Evolutionary conservation across 2,329 filamentous ascomycete genomes (phyloP).

Genomic region (Chaetomium sp.): DNA sequence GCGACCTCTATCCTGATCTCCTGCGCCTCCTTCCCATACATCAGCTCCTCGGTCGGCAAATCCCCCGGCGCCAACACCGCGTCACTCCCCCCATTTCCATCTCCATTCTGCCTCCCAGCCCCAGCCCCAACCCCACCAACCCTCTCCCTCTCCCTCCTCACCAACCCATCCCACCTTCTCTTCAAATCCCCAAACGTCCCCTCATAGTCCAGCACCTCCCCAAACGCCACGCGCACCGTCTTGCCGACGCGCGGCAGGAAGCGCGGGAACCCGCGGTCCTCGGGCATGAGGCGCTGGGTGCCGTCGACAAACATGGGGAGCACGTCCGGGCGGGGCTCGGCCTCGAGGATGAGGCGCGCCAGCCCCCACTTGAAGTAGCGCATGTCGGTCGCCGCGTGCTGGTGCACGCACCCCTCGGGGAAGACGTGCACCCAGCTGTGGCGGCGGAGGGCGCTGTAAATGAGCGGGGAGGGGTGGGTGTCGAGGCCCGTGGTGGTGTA

Average conservation of each 20-base stretch:
- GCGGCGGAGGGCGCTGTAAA: conserved; percentile 64
- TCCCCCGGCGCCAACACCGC: conserved; percentile 9
- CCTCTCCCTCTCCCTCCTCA: conserved; percentile 46
- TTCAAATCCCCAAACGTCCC: conserved; percentile 76
- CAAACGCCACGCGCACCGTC: conserved; percentile 73
- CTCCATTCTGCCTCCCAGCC: no score
- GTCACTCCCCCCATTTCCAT: not conserved
- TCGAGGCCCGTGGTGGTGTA: conserved; percentile 71
- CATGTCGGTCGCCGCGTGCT: conserved; percentile 75
- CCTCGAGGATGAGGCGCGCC: conserved; percentile 86
- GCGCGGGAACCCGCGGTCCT: conserved; percentile 75
- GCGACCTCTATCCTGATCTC: conserved; percentile 80
- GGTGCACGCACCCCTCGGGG: conserved; percentile 92
- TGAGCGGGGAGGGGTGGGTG: conserved; percentile 69
- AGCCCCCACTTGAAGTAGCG: conserved; percentile 99
- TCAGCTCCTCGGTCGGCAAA: conserved; percentile 63
- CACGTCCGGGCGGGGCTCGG: conserved; percentile 82
- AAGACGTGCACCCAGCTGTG: conserved; percentile 93
- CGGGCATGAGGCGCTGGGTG: conserved; percentile 84
- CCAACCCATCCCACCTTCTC: conserved; percentile 70
- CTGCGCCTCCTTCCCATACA: conserved; percentile 72
- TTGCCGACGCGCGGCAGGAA: conserved; percentile 77
- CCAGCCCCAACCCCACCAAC: not conserved
- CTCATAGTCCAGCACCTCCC: conserved; percentile 74
- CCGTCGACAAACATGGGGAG: conserved; percentile 95